Base-by-base conservation (phyloP, 768 basidiomycete species). In the Mycena venus region DNA sequence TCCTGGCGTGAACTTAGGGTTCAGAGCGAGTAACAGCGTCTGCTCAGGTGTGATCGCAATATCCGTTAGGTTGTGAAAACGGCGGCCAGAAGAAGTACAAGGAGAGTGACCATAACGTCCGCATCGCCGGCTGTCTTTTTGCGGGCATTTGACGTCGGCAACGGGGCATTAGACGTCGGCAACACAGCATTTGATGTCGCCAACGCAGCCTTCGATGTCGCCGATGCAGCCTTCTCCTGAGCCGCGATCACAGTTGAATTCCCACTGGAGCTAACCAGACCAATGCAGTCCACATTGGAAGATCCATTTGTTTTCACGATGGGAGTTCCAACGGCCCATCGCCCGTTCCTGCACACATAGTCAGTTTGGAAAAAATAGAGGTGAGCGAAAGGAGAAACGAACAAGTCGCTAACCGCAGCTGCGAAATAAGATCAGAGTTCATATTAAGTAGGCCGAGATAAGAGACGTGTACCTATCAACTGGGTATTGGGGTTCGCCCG, bases 371-470 rank as follows among this genome's bases (percentile, higher is more conserved):
- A n/a, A 47, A 62, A 62, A 29, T 17, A 25, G 11, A 47, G 9
- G 2, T 12, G 49, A 47, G 23, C 51, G 17, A 59, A 58, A 5
- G 42, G 63, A 34, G 61, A 55, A 12, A 85, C 89, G 84, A 68
- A 89, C 88, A 81, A 79, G 76, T 89, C 85, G 40, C 80, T 80
- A 55, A 86, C 78, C 42, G 84, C 80, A 64, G 80, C 88, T 88
- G 68, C 44, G 47, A 38, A 36, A 49, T 31, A 44, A n/a, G 27
- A 68, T 66, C 38, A 61, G 65, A 38, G 25, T 66, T 68, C 11
- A 68, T 15, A n/a, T 17, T 8, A 25, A 32, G 12, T 23, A 6
- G n/a, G 11, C 44, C 27, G n/a, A 19, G 42, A 53, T 58, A 4
- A 42, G 44, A 63, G 38, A 21, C 53, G n/a, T 85, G 76, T 63